Conservation (phyloP, 2,329 filamentous ascomycete species). For the Penicillium thymicola region DNA sequence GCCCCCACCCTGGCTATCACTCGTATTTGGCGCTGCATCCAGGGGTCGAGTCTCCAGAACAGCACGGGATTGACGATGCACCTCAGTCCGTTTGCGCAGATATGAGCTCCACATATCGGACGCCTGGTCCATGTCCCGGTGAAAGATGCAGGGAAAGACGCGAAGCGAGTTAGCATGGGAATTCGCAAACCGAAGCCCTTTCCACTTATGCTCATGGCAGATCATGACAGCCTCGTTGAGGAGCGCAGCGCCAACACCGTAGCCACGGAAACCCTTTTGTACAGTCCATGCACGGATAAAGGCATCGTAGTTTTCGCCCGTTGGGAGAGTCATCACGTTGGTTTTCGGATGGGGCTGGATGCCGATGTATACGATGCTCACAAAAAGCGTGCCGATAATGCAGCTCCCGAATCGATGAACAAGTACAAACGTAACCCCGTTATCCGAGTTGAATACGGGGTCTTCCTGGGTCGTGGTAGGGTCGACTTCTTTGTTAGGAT, state of each 20-base stretch:
- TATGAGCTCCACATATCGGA: neutral
- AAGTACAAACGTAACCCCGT: neutral
- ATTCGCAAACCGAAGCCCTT: slow-evolving; percentile 66
- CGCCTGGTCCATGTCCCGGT: neutral
- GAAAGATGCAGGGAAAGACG: slow-evolving; percentile 52
- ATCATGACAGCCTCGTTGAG: slow-evolving; percentile 69
- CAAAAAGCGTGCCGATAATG: slow-evolving; percentile 69
- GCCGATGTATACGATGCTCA: slow-evolving; percentile 38
- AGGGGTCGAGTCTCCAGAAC: neutral
- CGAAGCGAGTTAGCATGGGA: slow-evolving; percentile 72
- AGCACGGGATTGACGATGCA: neutral
- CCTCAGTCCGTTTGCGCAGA: neutral
- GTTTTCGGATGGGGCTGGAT: neutral
- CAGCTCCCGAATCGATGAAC: slow-evolving; percentile 31
- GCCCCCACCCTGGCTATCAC: no score
- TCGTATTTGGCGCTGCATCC: neutral
- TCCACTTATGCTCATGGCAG: slow-evolving; percentile 66
- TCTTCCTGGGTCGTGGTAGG: neutral
- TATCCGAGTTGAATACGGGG: neutral
- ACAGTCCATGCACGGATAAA: slow-evolving; percentile 82
- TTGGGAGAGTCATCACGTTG: neutral
- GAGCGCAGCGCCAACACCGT: slow-evolving; percentile 69
- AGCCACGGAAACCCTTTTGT: slow-evolving; percentile 62
- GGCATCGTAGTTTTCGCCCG: slow-evolving; percentile 16
- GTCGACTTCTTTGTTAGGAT: slow-evolving; percentile 52